These are phyloP conservation scores for Naematelia encephala DNA, from an alignment of 768 basidiomycete genomes.

Conservation along the genomic window DNA sequence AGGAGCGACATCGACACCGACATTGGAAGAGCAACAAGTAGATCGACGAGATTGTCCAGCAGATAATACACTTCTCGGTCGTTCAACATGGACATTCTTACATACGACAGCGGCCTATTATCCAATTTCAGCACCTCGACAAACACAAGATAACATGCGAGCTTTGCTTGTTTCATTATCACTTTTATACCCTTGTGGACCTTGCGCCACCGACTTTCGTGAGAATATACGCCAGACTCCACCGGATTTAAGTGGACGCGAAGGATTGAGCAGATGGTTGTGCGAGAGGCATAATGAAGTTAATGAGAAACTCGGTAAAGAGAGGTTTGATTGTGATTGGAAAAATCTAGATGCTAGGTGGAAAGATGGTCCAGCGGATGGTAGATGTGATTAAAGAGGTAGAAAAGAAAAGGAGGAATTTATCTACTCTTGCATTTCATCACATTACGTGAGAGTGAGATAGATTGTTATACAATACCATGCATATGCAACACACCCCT, in stretches of 20 bases:
- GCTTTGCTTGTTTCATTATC: slow-evolving; percentile 73
- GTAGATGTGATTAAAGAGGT: slow-evolving; percentile 68
- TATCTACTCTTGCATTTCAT: no score
- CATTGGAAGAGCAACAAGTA: not conserved
- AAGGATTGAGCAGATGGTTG: slow-evolving; percentile 73
- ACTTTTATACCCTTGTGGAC: slow-evolving; percentile 78
- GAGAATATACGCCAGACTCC: slow-evolving; percentile 64
- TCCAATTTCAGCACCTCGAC: slow-evolving; percentile 70
- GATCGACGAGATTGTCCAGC: slow-evolving; percentile 75
- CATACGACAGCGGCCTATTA: slow-evolving; percentile 95
- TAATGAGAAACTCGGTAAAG: slow-evolving; percentile 80
- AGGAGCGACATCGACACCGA: no score
- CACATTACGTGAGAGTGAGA: no score
- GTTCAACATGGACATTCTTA: slow-evolving; percentile 94
- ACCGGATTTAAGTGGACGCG: slow-evolving; percentile 73
- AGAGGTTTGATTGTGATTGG: slow-evolving; percentile 66
- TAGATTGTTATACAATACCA: not conserved
- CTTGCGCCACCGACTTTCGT: slow-evolving; percentile 80
- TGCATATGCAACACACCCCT: not conserved
- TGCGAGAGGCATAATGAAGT: slow-evolving; percentile 92
- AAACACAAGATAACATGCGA: slow-evolving; percentile 79
- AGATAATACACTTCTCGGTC: slow-evolving; percentile 82
- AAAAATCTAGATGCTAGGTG: slow-evolving; percentile 77
- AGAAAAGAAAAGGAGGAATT: no score
- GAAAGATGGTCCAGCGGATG: slow-evolving; percentile 85